Evolutionary conservation across 257 asterid genomes (phyloP).

Genomic region (Nicotiana attenuata): DNA sequence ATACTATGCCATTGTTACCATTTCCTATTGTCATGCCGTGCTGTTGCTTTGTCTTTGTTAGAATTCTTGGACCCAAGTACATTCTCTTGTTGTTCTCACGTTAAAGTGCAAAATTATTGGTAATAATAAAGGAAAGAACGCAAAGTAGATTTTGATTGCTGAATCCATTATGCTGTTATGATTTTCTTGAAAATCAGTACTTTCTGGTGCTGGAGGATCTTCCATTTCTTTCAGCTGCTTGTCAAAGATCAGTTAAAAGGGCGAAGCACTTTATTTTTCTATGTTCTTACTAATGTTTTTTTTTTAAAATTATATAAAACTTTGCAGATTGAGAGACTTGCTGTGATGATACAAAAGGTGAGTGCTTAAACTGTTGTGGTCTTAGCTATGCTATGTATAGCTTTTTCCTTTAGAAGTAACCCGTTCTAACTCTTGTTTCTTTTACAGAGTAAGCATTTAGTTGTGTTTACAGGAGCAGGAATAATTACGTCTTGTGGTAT

Average conservation of each 20-base stretch:
- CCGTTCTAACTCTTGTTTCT: constrained; percentile 20
- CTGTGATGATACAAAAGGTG: constrained; percentile 68
- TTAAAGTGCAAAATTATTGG: background rate
- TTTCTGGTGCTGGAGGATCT: constrained; percentile 6
- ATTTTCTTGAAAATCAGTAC: background rate
- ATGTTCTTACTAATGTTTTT: constrained; percentile 12
- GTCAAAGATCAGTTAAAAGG: background rate
- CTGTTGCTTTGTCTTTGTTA: background rate
- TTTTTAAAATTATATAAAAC: constrained; percentile 12
- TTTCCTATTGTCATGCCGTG: background rate
- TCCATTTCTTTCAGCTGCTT: background rate
- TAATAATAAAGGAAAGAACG: background rate
- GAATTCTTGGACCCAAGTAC: background rate
- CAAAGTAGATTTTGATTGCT: background rate
- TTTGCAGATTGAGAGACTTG: constrained; percentile 80
- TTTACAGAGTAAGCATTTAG: constrained; percentile 92
- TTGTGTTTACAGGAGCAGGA: constrained; percentile 98
- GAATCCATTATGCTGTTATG: background rate
- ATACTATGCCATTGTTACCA: background rate
- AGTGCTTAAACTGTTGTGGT: constrained; percentile 10
- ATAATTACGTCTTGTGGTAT: constrained; percentile 96
- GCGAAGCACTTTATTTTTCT: background rate
- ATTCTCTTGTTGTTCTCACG: background rate
- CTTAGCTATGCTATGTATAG: constrained; percentile 12
- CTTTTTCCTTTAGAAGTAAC: constrained; percentile 22